Percentiles rank a stretch among this genome's conserved stretches.
Evolutionary conservation across 1,139 yeast species (phyloP).

Genomic region (Candida sp.): DNA sequence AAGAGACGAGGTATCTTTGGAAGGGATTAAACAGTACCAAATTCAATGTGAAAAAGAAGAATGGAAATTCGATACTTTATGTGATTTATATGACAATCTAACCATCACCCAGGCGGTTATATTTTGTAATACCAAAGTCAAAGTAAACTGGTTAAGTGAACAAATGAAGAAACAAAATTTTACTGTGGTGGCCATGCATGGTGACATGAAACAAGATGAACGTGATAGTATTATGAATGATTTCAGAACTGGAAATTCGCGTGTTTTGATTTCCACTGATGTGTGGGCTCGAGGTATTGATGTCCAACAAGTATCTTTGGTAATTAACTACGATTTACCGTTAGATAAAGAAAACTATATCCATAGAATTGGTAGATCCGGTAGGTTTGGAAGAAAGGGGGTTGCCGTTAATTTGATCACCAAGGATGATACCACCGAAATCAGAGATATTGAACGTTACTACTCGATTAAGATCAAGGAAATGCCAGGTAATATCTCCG

Average conservation of each 20-base stretch:
- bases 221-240: slow-evolving; percentile 89
- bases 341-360: slow-evolving; percentile 82
- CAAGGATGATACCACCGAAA: slow-evolving; percentile 53
- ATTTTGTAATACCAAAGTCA: slow-evolving; percentile 88
- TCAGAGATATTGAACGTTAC: slow-evolving; percentile 71
- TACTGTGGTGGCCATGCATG: slow-evolving; percentile 93
- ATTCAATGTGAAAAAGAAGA: slow-evolving; percentile 88
- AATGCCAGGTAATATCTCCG: slow-evolving; percentile 79
- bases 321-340: slow-evolving; percentile 90
- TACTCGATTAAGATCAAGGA: slow-evolving; percentile 78
- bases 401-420: slow-evolving; percentile 89
- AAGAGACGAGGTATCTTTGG: slow-evolving; percentile 83
- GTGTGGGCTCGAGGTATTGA: slow-evolving; percentile 99
- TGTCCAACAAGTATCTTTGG: slow-evolving; percentile 95
- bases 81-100: slow-evolving; percentile 91
- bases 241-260: slow-evolving; percentile 69
- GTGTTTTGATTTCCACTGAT: slow-evolving; percentile 92
- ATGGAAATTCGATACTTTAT: slow-evolving; percentile 92
- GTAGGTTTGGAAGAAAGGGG: slow-evolving; percentile 95
- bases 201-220: slow-evolving; percentile 95
- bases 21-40: slow-evolving; percentile 86
- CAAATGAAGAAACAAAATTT: slow-evolving; percentile 78
- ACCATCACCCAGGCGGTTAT: slow-evolving; percentile 96
- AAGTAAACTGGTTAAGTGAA: slow-evolving; percentile 89
- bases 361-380: slow-evolving; percentile 93